phyloP scores from a whole-genome alignment of 495 filamentous ascomycete species.

The Neohortaea acidophila region DNA sequence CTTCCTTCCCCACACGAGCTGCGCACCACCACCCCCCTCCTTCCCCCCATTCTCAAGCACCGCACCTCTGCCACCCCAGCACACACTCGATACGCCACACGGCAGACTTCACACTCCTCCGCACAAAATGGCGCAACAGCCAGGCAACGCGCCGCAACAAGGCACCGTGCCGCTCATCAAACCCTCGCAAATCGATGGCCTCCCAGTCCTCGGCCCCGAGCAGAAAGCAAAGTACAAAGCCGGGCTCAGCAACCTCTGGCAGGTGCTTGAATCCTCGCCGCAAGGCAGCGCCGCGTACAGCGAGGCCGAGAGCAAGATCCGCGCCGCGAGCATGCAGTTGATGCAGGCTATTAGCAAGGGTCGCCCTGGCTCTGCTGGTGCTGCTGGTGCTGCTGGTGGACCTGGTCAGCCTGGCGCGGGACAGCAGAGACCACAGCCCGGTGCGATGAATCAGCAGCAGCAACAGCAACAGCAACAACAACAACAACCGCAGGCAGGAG shows the following conservation, averaged over 20 bases:
- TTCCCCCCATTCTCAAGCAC: no score
- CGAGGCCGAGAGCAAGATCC: constrained; percentile 16
- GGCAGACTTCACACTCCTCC: no score
- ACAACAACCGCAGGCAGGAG: constrained; percentile 2
- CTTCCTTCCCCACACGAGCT: no score
- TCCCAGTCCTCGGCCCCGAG: constrained; percentile 17
- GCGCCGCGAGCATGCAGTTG: constrained; percentile 5
- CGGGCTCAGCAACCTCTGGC: constrained; percentile 19
- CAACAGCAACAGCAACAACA: constrained; percentile 12
- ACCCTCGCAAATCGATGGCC: constrained; percentile 13
- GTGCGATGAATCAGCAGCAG: constrained; percentile 1
- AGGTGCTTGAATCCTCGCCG: constrained; percentile 11
- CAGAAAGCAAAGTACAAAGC: constrained; percentile 19
- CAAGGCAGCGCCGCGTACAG: constrained; percentile 12
- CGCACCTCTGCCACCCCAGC: no score
- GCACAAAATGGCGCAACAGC: no score
- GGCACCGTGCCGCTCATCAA: constrained; percentile 2
- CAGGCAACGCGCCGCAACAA: background rate
- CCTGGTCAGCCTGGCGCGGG: constrained; percentile 5
- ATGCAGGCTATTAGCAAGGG: constrained; percentile 2
- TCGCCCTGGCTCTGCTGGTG: background rate
- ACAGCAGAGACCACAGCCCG: constrained; percentile 5
- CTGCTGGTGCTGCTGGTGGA: no score
- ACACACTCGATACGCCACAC: no score
- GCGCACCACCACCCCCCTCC: no score